Conservation (phyloP, 1,139 yeast species). For the Eremothecium sinecaudum region DNA sequence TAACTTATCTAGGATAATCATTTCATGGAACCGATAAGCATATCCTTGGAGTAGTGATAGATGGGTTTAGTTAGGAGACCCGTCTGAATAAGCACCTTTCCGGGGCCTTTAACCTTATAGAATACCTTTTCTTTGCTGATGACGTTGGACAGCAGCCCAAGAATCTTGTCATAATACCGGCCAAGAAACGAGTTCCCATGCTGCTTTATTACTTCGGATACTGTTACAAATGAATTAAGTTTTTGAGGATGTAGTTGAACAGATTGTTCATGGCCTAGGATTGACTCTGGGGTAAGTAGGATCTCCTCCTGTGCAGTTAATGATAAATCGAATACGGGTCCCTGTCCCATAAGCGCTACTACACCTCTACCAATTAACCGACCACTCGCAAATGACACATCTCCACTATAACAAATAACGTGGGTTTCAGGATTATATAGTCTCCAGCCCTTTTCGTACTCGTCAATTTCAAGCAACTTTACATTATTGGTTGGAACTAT, state of each 20-base stretch:
- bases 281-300: constrained; percentile 13
- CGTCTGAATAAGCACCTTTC: constrained; percentile 23
- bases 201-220: constrained; percentile 8
- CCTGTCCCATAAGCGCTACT: constrained; percentile 17
- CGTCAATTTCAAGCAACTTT: constrained; percentile 14
- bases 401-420: constrained; percentile 19
- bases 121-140: constrained; percentile 16
- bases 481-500: constrained; percentile 14
- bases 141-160: constrained; percentile 10
- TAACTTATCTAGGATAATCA: too few relatives aligned
- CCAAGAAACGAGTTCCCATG: constrained; percentile 10
- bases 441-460: constrained; percentile 15
- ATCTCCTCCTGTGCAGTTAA: constrained; percentile 13
- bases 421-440: constrained; percentile 13
- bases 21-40: constrained; percentile 9
- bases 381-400: constrained; percentile 10
- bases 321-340: constrained; percentile 14
- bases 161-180: constrained; percentile 10
- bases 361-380: constrained; percentile 17
- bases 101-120: constrained; percentile 26
- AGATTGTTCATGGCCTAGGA: constrained; percentile 14
- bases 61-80: too few relatives aligned
- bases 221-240: not conserved
- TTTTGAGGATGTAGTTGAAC: constrained; percentile 1
- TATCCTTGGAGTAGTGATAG: constrained; percentile 8